Evolutionary conservation across 805 yeast species (phyloP).

Genomic region (Nakazawaea holstii): DNA sequence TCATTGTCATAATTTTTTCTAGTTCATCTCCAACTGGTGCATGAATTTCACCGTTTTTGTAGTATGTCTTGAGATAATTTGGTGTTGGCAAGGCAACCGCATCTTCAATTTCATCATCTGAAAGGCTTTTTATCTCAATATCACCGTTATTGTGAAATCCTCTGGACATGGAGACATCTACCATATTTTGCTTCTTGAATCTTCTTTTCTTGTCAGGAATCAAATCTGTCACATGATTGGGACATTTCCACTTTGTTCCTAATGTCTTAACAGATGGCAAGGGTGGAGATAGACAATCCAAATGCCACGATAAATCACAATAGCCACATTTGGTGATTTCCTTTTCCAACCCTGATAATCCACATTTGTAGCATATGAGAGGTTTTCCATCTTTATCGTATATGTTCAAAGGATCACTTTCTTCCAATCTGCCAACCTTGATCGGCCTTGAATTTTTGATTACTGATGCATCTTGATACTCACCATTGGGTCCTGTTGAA

Average conservation of each 20-base stretch:
- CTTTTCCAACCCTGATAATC: conserved; percentile 58
- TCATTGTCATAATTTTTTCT: conserved; percentile 17
- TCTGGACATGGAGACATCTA: conserved; percentile 50
- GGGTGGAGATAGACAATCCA: conserved; percentile 81
- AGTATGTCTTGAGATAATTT: conserved; percentile 27
- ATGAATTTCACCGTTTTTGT: conserved; percentile 27
- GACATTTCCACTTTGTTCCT: conserved; percentile 88
- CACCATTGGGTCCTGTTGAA: conserved; percentile 59
- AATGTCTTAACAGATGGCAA: conserved; percentile 64
- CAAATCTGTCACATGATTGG: conserved; percentile 64
- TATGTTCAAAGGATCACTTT: conserved; percentile 54
- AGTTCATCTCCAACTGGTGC: conserved; percentile 12
- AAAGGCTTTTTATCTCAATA: conserved; percentile 48
- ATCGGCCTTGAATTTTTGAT: conserved; percentile 37
- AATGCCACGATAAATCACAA: conserved; percentile 80
- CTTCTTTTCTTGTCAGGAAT: conserved; percentile 40
- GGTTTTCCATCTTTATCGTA: conserved; percentile 68
- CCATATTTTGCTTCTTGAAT: conserved; percentile 42
- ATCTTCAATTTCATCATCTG: conserved; percentile 24
- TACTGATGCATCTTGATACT: conserved; percentile 61
- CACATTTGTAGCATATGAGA: conserved; percentile 71
- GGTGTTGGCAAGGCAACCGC: conserved; percentile 27
- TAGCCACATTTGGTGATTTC: conserved; percentile 74
- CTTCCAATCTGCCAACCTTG: conserved; percentile 41
- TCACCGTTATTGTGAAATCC: conserved; percentile 52